Base-by-base conservation (phyloP, 176 grass and related monocot species). In the Aegilops sharonensis region DNA sequence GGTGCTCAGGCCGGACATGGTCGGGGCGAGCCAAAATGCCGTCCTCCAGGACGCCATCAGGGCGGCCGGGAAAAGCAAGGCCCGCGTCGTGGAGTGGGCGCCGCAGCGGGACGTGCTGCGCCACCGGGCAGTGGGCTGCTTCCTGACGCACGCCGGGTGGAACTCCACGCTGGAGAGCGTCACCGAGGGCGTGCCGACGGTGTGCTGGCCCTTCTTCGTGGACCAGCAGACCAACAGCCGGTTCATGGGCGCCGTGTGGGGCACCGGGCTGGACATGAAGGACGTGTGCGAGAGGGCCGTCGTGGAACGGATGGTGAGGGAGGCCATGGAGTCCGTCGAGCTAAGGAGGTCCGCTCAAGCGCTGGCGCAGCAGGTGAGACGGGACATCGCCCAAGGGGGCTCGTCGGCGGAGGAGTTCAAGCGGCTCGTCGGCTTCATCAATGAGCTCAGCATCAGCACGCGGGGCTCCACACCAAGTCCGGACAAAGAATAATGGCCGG, bases 261-360 rank as follows among this genome's bases (percentile, higher is more conserved):
- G 66, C 52, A 88, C 89, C 5, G 89, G 90, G 23, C 29, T 92
- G 48, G 90, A 94, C 81, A 92, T 94, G 87, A 90, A 68, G 24
- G 77, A 64, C 57, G 87, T 75, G 82, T 92, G 82, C 77, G 91
- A 66, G 78, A 83, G 85, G 65, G 78, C 64, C 47, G 77, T 83
- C 15, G 85, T 94, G 68, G 84, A 88, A 56, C 54, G 37, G 24
- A 88, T 90, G 81, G 81, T 85, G 62, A 85, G 85, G 27, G 65
- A 92, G 85, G 87, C 87, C 3, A 83, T 63, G 42, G 87, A 79
- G 64, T 93, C 77, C 36, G 13, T 1, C n/a, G 36, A 64, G n/a
- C 54, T 57, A 21, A 57, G 54, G 54, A 57, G 54, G 1, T 57
- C 54, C 2, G 54, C 54, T 18, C 54, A 10, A 20, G 64, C 61